phyloP scores from a whole-genome alignment of 1,139 yeast species.

The Saccharomyces pastorianus region DNA sequence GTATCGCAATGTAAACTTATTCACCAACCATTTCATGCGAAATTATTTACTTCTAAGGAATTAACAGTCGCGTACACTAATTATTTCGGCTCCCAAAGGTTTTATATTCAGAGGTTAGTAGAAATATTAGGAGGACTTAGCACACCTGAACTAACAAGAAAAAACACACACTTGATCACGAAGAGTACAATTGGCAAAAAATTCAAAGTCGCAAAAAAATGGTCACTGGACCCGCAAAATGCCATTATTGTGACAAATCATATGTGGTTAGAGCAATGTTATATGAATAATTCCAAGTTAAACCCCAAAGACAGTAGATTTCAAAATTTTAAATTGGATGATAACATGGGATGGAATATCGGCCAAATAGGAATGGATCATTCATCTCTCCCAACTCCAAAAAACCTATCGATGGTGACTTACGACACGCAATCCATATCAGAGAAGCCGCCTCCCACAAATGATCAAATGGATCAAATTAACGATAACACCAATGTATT shows the following conservation, averaged over 20 bases:
- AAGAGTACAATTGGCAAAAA: slow-evolving; percentile 66
- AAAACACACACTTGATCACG: slow-evolving; percentile 66
- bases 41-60: slow-evolving; percentile 43
- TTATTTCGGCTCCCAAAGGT: slow-evolving; percentile 77
- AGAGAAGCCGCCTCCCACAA: neutral
- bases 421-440: neutral
- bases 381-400: neutral
- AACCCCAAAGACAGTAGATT: slow-evolving; percentile 9
- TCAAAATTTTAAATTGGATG: slow-evolving; percentile 4
- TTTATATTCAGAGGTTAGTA: slow-evolving; percentile 59
- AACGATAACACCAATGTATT: neutral
- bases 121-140: slow-evolving; percentile 67
- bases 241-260: slow-evolving; percentile 52
- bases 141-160: slow-evolving; percentile 58
- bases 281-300: slow-evolving; percentile 11
- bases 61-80: slow-evolving; percentile 62
- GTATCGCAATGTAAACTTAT: neutral
- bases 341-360: slow-evolving; percentile 4
- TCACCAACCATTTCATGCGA: slow-evolving; percentile 40
- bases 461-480: neutral
- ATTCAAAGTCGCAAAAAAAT: slow-evolving; percentile 58
- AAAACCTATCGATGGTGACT: neutral
- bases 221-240: slow-evolving; percentile 40
- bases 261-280: slow-evolving; percentile 78
- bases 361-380: slow-evolving; percentile 5